A percentile compares a stretch with the other conserved stretches of the same genome.
Evolutionary conservation across 176 grass and related monocot species (phyloP).

Genomic region (Elymus sibiricus): DNA sequence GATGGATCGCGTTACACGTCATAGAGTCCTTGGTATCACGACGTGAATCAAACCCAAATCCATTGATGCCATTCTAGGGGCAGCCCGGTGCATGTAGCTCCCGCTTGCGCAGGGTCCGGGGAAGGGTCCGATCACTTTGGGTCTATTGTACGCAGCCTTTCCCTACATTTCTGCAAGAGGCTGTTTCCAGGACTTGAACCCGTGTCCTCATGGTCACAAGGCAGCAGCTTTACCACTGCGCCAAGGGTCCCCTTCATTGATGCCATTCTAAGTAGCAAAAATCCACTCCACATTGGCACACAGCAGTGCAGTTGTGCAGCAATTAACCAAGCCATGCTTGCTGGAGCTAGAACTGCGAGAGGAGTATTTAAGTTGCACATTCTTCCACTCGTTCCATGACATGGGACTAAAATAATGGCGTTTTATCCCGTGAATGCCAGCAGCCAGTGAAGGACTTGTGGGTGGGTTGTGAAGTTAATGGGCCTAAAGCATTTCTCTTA

Average conservation of each 20-base stretch:
- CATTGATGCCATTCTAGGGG: neutral
- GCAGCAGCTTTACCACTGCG: too few species aligned
- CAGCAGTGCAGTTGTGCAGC: neutral
- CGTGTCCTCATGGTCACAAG: too few species aligned
- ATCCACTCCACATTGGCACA: neutral
- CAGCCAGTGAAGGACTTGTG: neutral
- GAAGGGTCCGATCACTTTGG: too few species aligned
- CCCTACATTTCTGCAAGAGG: too few species aligned
- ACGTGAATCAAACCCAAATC: neutral
- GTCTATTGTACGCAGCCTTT: too few species aligned
- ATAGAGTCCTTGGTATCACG: neutral
- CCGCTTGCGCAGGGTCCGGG: too few species aligned
- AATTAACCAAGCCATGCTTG: neutral
- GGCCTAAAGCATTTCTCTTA: neutral
- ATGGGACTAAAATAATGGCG: neutral
- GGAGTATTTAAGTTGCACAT: neutral
- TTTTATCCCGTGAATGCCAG: neutral
- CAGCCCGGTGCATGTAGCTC: too few species aligned
- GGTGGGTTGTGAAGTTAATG: neutral
- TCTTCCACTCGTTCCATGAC: neutral
- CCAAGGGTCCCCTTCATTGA: too few species aligned
- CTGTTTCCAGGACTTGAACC: too few species aligned
- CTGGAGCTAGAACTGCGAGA: neutral
- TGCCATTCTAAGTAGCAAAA: neutral
- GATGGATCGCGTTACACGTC: neutral